These are phyloP conservation scores for Mycena vitilis DNA, from an alignment of 768 basidiomycete species.

Conservation along the genomic window DNA sequence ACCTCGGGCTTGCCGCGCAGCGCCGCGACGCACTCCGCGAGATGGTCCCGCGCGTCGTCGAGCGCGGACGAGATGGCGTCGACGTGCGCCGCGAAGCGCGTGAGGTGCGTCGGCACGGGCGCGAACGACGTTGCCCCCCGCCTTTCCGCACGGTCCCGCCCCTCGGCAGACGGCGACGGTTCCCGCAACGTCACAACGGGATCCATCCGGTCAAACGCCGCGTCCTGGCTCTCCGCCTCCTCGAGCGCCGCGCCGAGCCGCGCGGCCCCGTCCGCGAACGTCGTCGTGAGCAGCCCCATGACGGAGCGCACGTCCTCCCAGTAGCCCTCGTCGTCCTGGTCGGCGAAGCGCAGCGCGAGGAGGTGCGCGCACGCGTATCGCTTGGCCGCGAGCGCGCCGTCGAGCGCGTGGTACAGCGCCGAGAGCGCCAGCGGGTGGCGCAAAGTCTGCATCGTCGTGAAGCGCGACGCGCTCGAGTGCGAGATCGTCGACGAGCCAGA, in stretches of 20 bases:
- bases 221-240: conserved; percentile 63
- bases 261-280: conserved; percentile 73
- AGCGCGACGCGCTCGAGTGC: conserved; percentile 60
- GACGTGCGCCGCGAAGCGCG: conserved; percentile 79
- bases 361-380: conserved; percentile 85
- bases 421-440: conserved; percentile 78
- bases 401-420: conserved; percentile 69
- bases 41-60: conserved; percentile 75
- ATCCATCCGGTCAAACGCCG: conserved; percentile 64
- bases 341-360: conserved; percentile 78
- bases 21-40: conserved; percentile 70
- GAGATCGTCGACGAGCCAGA: conserved; percentile 49
- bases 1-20: conserved; percentile 57
- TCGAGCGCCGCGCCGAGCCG: conserved; percentile 73
- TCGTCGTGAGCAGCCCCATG: conserved; percentile 74
- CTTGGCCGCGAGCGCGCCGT: conserved; percentile 76
- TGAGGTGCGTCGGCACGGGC: conserved; percentile 75
- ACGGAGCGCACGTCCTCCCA: conserved; percentile 89
- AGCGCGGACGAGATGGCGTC: conserved; percentile 76
- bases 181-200: conserved; percentile 36
- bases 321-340: conserved; percentile 79
- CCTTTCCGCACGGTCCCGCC: conserved; percentile 38
- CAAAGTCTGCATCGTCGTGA: conserved; percentile 68
- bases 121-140: conserved; percentile 62
- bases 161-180: conserved; percentile 13